Conservation (phyloP, 805 yeast species). For the Kuraishia cidri region DNA sequence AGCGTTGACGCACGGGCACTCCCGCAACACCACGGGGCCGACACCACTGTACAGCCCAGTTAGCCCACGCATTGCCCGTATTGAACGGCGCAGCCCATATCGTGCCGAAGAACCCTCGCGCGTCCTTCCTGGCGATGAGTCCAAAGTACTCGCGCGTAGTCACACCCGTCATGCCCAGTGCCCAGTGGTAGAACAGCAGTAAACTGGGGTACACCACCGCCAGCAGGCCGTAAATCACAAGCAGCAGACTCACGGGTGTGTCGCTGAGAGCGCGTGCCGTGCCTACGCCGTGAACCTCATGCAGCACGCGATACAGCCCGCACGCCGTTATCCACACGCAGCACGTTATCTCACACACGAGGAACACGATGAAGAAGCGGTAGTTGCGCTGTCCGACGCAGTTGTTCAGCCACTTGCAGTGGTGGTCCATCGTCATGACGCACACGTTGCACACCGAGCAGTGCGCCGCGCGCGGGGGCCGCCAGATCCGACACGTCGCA, state of each 20-base stretch:
- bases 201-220: constrained; percentile 46
- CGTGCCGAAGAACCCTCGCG: constrained; percentile 12
- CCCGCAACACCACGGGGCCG: constrained; percentile 29
- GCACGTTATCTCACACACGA: constrained; percentile 25
- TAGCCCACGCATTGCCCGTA: constrained; percentile 17
- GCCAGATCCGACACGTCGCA: constrained; percentile 59
- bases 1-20: constrained; percentile 20
- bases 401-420: constrained; percentile 62
- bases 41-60: constrained; percentile 22
- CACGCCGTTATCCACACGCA: constrained; percentile 17
- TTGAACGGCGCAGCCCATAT: constrained; percentile 29
- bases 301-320: constrained; percentile 22
- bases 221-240: constrained; percentile 39
- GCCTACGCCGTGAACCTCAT: constrained; percentile 5
- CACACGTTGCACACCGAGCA: constrained; percentile 64
- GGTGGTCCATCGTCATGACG: constrained; percentile 54
- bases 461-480: constrained; percentile 71
- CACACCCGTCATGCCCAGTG: constrained; percentile 44
- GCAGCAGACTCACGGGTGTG: constrained; percentile 35
- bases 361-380: constrained; percentile 45
- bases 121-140: constrained; percentile 21
- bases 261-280: constrained; percentile 11
- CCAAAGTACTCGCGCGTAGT: constrained; percentile 70
- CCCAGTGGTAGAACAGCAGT: constrained; percentile 44
- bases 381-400: constrained; percentile 75